Evolutionary conservation across 208 protist genomes (phyloP).

Genomic region (Leishmania amazonensis): DNA sequence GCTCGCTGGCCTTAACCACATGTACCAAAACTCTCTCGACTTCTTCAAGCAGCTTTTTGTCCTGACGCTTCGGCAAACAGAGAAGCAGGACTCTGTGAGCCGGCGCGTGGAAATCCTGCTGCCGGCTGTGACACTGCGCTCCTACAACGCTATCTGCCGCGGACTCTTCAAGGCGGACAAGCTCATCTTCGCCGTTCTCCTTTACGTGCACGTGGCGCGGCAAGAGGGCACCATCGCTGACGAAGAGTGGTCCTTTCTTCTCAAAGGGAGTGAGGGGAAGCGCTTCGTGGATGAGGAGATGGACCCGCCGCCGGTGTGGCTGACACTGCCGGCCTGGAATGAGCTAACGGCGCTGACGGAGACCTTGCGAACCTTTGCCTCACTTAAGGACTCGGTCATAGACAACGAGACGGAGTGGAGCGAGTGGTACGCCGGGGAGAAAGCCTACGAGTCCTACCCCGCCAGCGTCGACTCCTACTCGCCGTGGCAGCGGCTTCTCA

Average conservation of each 20-base stretch:
- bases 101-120: constrained; percentile 81
- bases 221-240: constrained; percentile 66
- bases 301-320: constrained; percentile 87
- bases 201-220: constrained; percentile 88
- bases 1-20: constrained; percentile 91
- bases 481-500: constrained; percentile 86
- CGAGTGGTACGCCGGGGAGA: constrained; percentile 84
- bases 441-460: constrained; percentile 85
- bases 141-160: constrained; percentile 94
- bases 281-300: constrained; percentile 67
- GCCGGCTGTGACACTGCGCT: constrained; percentile 83
- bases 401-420: constrained; percentile 79
- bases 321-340: constrained; percentile 91
- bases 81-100: constrained; percentile 76
- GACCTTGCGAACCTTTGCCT: constrained; percentile 81
- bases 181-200: constrained; percentile 95
- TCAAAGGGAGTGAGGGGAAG: constrained; percentile 86
- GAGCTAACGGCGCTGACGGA: constrained; percentile 87
- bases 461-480: constrained; percentile 34
- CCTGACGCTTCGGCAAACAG: constrained; percentile 89
- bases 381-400: constrained; percentile 89
- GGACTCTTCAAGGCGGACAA: constrained; percentile 96
- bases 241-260: constrained; percentile 90
- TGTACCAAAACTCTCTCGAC: constrained; percentile 95
- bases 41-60: constrained; percentile 94